Evolutionary conservation across 2,329 filamentous ascomycete species (phyloP), one percentile per base, ranked within the genome.

Genomic region (Exophiala xenobiotica): DNA sequence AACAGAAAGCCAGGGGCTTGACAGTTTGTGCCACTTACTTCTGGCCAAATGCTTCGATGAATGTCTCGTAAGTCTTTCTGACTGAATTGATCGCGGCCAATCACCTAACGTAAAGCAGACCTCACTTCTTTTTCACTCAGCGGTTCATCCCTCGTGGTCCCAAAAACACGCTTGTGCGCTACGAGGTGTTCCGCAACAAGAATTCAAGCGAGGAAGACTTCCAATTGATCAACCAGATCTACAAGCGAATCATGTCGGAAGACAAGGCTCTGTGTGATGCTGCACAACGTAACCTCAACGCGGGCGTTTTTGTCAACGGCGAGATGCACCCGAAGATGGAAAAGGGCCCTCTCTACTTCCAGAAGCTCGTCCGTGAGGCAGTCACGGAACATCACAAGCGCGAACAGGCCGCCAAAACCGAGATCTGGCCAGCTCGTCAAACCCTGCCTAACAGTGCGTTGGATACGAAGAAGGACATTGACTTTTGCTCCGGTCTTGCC

Each of bases 101-200:
- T 23, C 14, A 12, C 4, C 38, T 40, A 22, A 40, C 19, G n/a
- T 2, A 22, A 9, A 11, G 23, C 38, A 79, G 77, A 14, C 74
- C 78, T 12, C 71, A 83, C 66, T 84, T 84, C 66, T 79, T 85
- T 67, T 81, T 82, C 71, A 77, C 83, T 49, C 80, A 83, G 64
- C 73, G 80, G 52, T 83, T 84, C 65, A 72, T 84, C 12, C 82
- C 82, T 6, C 74, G 68, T 39, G 69, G 72, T 2, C 70, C 81
- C 0, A 71, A 68, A 27, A 74, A 67, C 33, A 78, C 77, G 2
- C 69, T 70, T 29, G 83, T 85, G 77, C 72, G 73, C 50, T 85
- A 85, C 65, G 79, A 85, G 63, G 76, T 85, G 42, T 85, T 76
- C 72, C 74, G 80, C 53, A 80, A 85, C 73, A 81, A 79, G 64